These are phyloP conservation scores for Sporobolomyces roseus DNA, from an alignment of 768 basidiomycete species.

Conservation along the genomic window DNA sequence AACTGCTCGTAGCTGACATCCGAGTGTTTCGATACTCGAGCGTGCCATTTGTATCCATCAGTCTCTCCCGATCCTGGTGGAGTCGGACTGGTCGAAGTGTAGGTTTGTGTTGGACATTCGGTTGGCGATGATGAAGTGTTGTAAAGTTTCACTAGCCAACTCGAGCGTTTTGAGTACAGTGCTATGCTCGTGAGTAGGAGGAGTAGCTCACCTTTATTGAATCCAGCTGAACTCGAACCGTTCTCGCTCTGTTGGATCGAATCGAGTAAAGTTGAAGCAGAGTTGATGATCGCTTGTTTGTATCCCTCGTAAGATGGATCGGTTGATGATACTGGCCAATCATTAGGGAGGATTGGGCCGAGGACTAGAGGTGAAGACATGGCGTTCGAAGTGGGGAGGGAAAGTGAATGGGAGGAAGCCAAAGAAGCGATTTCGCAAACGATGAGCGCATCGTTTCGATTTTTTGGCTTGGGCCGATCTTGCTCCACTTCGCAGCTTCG, in stretches of 20 bases:
- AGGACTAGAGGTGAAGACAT: conserved; percentile 13
- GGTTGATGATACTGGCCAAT: conserved; percentile 1
- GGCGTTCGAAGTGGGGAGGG: not conserved
- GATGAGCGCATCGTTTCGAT: too few relatives aligned
- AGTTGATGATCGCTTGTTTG: not conserved
- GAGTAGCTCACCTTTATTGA: not conserved
- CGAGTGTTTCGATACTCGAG: not conserved
- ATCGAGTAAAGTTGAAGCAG: not conserved
- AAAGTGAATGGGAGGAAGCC: too few relatives aligned
- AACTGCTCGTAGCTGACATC: conserved; percentile 22
- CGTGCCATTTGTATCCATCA: conserved; percentile 18
- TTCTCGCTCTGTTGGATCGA: not conserved
- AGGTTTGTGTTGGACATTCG: not conserved
- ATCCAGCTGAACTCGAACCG: not conserved
- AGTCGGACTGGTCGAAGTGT: not conserved
- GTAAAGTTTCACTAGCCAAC: not conserved
- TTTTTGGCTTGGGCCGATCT: too few relatives aligned
- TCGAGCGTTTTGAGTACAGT: not conserved
- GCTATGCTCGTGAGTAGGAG: not conserved
- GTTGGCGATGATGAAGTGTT: too few relatives aligned
- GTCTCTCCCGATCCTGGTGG: not conserved
- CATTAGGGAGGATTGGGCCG: conserved; percentile 8
- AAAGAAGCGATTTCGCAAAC: not conserved
- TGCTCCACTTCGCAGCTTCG: too few relatives aligned
- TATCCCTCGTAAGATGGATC: conserved; percentile 12